phyloP scores from a whole-genome alignment of 768 basidiomycete species.

The Hygrocybe coccinea region DNA sequence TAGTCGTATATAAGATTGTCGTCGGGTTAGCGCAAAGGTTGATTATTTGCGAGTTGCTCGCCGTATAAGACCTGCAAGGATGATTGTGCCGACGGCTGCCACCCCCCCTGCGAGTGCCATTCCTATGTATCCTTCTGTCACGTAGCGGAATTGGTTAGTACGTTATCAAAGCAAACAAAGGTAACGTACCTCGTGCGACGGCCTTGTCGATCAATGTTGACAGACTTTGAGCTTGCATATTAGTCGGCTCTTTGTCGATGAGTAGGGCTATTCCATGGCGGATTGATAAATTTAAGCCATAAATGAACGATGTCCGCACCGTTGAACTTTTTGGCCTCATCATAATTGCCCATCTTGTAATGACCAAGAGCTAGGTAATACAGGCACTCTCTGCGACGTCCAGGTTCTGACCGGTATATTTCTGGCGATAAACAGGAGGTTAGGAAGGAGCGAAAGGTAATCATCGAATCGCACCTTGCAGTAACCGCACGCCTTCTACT shows the following conservation, averaged over 20 bases:
- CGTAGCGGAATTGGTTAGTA: conserved; percentile 4
- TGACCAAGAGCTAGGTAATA: conserved; percentile 96
- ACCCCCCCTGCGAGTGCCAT: conserved; percentile 93
- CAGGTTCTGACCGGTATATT: conserved; percentile 83
- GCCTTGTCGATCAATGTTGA: conserved; percentile 80
- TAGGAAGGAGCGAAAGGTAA: neutral
- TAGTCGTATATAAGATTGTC: conserved; percentile 7
- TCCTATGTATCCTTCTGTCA: conserved; percentile 92
- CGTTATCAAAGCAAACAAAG: neutral
- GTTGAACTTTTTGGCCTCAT: conserved; percentile 89
- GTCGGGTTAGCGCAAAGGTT: conserved; percentile 9
- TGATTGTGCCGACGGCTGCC: conserved; percentile 75
- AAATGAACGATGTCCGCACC: conserved; percentile 48
- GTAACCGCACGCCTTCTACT: conserved; percentile 82
- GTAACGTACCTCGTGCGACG: conserved; percentile 65
- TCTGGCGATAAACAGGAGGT: conserved; percentile 48
- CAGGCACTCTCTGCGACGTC: conserved; percentile 86
- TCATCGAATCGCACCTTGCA: conserved; percentile 76
- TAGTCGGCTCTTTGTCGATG: conserved; percentile 86
- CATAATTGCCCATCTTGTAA: conserved; percentile 94
- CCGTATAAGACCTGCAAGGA: conserved; percentile 76
- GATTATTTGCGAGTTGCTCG: conserved; percentile 61
- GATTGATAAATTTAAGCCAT: conserved; percentile 3
- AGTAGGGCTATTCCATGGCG: conserved; percentile 56
- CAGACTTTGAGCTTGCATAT: conserved; percentile 88